phyloP scores from a whole-genome alignment of 208 protist species.

The Trypanosoma mega region DNA sequence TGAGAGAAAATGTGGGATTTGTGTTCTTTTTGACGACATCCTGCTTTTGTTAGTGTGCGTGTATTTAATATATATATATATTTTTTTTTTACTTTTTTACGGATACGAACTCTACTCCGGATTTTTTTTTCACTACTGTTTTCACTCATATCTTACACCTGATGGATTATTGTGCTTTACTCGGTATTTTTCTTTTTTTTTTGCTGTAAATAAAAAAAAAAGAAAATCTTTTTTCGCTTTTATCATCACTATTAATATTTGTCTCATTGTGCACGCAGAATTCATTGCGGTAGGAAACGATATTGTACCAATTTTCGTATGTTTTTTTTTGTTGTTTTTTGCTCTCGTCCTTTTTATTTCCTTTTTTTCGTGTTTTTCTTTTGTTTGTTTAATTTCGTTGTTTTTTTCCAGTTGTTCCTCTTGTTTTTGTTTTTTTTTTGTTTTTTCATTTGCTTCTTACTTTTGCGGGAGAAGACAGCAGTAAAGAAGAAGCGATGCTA shows the following conservation, averaged over 20 bases:
- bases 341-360: neutral
- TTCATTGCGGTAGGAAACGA: no score
- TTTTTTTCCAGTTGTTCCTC: neutral
- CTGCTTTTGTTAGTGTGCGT: neutral
- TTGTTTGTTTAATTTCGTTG: neutral
- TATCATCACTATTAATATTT: no score
- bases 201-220: no score
- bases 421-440: constrained; percentile 8
- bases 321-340: constrained; percentile 11
- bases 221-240: no score
- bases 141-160: no score
- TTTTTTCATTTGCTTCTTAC: constrained; percentile 1
- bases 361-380: neutral
- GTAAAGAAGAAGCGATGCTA: constrained; percentile 4
- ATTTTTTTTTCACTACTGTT: constrained; percentile 7
- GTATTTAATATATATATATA: no score
- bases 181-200: constrained; percentile 21
- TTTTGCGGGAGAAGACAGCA: neutral
- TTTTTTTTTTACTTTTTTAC: constrained; percentile 14
- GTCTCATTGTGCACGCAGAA: no score
- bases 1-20: no score
- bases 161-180: neutral
- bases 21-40: constrained; percentile 6
- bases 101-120: no score
- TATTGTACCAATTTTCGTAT: no score